Conservation (phyloP, 352 stramenopile species). For the Phytophthora fragariae region DNA sequence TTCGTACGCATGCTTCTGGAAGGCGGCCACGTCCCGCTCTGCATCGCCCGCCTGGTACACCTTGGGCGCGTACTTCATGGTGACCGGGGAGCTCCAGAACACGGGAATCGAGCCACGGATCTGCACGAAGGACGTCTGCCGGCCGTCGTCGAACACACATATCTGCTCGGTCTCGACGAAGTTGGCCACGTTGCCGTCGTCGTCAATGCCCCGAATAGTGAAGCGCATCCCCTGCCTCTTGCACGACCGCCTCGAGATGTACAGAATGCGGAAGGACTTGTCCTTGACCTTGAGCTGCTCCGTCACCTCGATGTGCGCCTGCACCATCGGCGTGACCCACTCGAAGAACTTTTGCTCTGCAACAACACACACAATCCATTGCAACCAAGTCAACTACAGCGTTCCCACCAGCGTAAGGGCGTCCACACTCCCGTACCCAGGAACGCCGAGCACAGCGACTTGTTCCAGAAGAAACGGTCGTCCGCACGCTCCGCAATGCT, state of each 20-base stretch:
- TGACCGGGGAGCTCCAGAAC: slow-evolving; percentile 91
- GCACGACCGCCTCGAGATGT: slow-evolving; percentile 78
- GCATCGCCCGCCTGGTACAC: slow-evolving; percentile 68
- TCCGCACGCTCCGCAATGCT: slow-evolving; percentile 83
- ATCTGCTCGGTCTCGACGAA: slow-evolving; percentile 97
- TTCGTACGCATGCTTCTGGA: slow-evolving; percentile 66
- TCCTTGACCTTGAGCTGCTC: slow-evolving; percentile 55
- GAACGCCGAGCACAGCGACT: slow-evolving; percentile 65
- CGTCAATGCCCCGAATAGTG: slow-evolving; percentile 93
- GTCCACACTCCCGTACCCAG: slow-evolving; percentile 46
- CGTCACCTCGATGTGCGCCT: slow-evolving; percentile 67
- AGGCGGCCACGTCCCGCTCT: slow-evolving; percentile 61
- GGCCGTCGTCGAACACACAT: slow-evolving; percentile 68
- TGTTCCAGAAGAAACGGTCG: slow-evolving; percentile 95
- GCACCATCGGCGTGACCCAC: slow-evolving; percentile 84
- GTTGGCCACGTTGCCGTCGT: slow-evolving; percentile 93
- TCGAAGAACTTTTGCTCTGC: slow-evolving; percentile 81
- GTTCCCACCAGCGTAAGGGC: too few species aligned
- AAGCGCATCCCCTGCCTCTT: slow-evolving; percentile 92
- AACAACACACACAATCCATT: neutral
- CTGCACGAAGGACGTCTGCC: slow-evolving; percentile 72
- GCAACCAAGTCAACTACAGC: neutral
- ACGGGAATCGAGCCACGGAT: slow-evolving; percentile 96
- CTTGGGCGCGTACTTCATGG: slow-evolving; percentile 94
- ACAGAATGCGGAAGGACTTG: slow-evolving; percentile 71